These are phyloP conservation scores for Vigna nakashimae DNA, from an alignment of 306 rosid genomes.

Conservation along the genomic window DNA sequence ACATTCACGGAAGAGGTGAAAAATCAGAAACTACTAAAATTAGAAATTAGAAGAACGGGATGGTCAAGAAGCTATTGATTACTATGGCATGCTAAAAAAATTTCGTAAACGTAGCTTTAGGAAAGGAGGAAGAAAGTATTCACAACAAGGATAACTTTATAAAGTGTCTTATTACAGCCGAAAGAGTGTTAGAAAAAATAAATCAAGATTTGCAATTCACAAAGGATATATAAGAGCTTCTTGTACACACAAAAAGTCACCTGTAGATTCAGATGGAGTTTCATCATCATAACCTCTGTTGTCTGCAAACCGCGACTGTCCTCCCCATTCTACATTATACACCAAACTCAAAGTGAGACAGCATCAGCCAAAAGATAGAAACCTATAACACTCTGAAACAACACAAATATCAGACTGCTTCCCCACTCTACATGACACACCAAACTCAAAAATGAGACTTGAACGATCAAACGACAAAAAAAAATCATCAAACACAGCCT, in stretches of 20 bases:
- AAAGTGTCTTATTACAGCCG: neutral
- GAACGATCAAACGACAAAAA: conserved; percentile 11
- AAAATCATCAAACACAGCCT: conserved; percentile 2
- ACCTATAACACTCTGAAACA: neutral
- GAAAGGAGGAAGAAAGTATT: neutral
- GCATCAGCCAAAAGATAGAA: conserved; percentile 25
- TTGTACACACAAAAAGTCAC: conserved; percentile 33
- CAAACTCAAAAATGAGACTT: conserved; percentile 41
- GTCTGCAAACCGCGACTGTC: conserved; percentile 45
- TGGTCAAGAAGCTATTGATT: conserved; percentile 12
- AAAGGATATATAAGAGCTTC: conserved; percentile 15
- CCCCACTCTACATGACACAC: conserved; percentile 48
- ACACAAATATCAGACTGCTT: conserved; percentile 24
- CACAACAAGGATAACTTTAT: neutral
- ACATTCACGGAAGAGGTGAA: conserved; percentile 24
- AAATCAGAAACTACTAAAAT: conserved; percentile 17
- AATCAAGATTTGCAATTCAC: conserved; percentile 32
- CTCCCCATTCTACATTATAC: conserved; percentile 48
- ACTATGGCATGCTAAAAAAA: neutral
- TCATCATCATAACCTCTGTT: conserved; percentile 37
- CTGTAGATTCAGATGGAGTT: conserved; percentile 43
- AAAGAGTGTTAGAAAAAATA: neutral
- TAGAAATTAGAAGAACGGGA: conserved; percentile 29
- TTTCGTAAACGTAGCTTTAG: neutral
- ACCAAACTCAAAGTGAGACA: conserved; percentile 43